phyloP scores from a whole-genome alignment of 2,329 filamentous ascomycete species.

The Monosporascus sp. region DNA sequence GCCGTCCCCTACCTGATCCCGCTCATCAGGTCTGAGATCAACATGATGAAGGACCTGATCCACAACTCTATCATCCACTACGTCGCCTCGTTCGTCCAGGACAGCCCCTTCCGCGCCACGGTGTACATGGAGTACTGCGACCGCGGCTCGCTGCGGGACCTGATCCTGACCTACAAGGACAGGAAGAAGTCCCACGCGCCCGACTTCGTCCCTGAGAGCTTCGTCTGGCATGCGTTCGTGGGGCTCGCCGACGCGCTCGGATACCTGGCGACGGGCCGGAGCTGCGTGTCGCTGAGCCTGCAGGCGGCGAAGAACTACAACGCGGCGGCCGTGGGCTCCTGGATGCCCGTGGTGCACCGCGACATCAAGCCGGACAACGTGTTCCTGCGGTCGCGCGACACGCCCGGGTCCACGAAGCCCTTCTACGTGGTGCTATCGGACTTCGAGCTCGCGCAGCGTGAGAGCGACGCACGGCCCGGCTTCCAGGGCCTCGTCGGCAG shows the following conservation, averaged over 20 bases:
- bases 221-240: constrained; percentile 13
- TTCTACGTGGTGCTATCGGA: constrained; percentile 12
- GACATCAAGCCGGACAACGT: constrained; percentile 17
- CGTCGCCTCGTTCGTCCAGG: constrained; percentile 2
- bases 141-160: constrained; percentile 3
- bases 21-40: constrained; percentile 3
- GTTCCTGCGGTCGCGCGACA: constrained; percentile 13
- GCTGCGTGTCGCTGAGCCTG: constrained; percentile 2
- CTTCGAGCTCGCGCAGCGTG: constrained; percentile 8
- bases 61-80: constrained; percentile 6
- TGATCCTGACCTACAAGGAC: constrained; percentile 4
- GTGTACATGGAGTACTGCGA: constrained; percentile 11
- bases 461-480: background rate
- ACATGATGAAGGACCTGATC: constrained; percentile 1
- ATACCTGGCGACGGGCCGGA: constrained; percentile 11
- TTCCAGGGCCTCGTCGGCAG: constrained; percentile 2
- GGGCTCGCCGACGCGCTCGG: constrained; percentile 11
- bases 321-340: background rate
- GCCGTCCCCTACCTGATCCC: background rate
- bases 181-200: background rate
- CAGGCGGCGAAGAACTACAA: background rate
- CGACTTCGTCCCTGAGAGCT: constrained; percentile 10
- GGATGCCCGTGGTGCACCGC: constrained; percentile 13
- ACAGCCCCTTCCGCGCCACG: constrained; percentile 2
- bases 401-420: constrained; percentile 10